Percentiles rank a stretch among this genome's conserved stretches.
These are phyloP conservation scores for Phytophthora hibernalis DNA, from an alignment of 352 stramenopile species.

Conservation along the genomic window DNA sequence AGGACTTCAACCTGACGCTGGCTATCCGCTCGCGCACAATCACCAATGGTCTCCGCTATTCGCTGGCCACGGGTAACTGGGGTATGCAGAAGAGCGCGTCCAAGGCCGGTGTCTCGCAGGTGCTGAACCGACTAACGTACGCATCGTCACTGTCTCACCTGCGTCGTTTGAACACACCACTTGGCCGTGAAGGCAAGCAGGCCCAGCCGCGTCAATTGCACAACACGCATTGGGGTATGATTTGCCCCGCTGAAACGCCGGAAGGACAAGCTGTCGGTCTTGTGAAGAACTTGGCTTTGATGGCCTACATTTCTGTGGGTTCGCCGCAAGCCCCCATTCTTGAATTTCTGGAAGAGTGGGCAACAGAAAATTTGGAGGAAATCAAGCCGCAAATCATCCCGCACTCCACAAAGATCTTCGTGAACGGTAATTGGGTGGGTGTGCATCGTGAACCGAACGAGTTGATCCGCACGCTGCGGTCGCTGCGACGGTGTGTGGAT, in stretches of 20 bases:
- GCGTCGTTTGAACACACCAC: constrained; percentile 98
- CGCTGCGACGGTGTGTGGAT: constrained; percentile 95
- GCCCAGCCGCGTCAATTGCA: constrained; percentile 99
- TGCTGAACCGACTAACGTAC: constrained; percentile 99
- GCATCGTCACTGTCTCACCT: constrained; percentile 98
- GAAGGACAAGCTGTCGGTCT: constrained; percentile 96
- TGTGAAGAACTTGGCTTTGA: constrained; percentile 99
- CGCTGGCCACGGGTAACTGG: constrained; percentile 99
- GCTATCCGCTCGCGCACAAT: constrained; percentile 98
- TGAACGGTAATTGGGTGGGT: constrained; percentile 99
- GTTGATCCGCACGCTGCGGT: constrained; percentile 95
- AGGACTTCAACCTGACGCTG: constrained; percentile 97
- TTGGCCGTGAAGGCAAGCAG: constrained; percentile 99
- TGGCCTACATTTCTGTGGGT: constrained; percentile 98
- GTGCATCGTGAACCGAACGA: constrained; percentile 98
- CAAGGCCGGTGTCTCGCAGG: constrained; percentile 99
- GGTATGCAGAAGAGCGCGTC: constrained; percentile 93
- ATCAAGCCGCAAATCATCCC: constrained; percentile 98
- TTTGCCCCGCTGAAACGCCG: constrained; percentile 97
- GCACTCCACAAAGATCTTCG: constrained; percentile 99
- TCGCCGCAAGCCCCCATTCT: constrained; percentile 95
- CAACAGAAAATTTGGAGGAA: constrained; percentile 97
- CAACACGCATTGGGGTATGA: constrained; percentile 99
- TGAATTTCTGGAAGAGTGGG: constrained; percentile 99
- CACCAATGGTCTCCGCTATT: constrained; percentile 98